These are phyloP conservation scores for Xylariaceae sp. DNA, from an alignment of 2,329 filamentous ascomycete species.

Conservation along the genomic window DNA sequence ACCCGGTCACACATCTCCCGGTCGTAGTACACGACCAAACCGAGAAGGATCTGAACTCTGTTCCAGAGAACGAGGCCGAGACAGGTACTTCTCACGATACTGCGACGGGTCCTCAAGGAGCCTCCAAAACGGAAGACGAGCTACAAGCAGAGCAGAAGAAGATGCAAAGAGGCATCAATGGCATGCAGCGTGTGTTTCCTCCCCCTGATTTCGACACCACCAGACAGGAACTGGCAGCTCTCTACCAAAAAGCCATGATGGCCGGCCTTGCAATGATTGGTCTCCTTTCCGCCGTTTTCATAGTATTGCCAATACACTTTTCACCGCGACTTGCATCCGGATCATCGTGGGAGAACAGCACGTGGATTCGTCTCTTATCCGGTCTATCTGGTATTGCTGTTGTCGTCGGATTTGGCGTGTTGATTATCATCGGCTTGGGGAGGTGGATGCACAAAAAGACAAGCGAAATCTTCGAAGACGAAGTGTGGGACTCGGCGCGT, in stretches of 20 bases:
- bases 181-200: conserved; percentile 45
- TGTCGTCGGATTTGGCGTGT: conserved; percentile 27
- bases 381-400: conserved; percentile 23
- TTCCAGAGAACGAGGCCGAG: conserved; percentile 35
- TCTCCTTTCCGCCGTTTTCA: conserved; percentile 24
- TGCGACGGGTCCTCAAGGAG: conserved; percentile 37
- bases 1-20: conserved; percentile 70
- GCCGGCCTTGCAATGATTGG: conserved; percentile 36
- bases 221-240: conserved; percentile 30
- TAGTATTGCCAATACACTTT: conserved; percentile 25
- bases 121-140: conserved; percentile 40
- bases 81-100: conserved; percentile 37
- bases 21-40: conserved; percentile 68
- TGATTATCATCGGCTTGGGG: conserved; percentile 45
- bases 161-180: conserved; percentile 39
- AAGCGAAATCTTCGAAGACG: conserved; percentile 62
- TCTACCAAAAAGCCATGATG: conserved; percentile 36
- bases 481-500: conserved; percentile 65
- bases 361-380: conserved; percentile 15
- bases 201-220: conserved; percentile 47
- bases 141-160: conserved; percentile 35
- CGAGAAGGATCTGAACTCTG: conserved; percentile 53
- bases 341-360: neutral
- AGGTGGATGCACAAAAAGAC: conserved; percentile 63
- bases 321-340: conserved; percentile 6